phyloP scores from a whole-genome alignment of 805 yeast species.

The Ascoidea tarda region DNA sequence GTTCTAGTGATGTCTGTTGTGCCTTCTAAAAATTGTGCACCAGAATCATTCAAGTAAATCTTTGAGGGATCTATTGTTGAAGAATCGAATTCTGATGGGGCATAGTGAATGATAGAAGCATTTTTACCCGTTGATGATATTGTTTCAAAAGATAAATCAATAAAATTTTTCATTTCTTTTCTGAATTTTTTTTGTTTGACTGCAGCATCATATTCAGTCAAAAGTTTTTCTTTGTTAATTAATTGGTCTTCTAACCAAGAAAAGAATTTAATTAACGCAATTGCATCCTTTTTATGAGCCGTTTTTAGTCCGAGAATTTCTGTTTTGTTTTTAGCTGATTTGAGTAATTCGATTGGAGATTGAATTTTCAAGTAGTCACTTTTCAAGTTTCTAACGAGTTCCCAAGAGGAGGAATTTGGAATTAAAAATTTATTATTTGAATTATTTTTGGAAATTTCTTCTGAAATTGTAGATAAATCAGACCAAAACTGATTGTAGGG shows the following conservation, averaged over 20 bases:
- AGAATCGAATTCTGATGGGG: constrained; percentile 46
- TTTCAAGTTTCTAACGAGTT: constrained; percentile 34
- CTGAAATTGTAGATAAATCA: constrained; percentile 23
- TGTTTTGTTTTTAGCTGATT: constrained; percentile 58
- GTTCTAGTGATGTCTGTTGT: constrained; percentile 96
- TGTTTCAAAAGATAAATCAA: constrained; percentile 62
- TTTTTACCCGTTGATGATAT: constrained; percentile 68
- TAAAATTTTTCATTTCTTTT: constrained; percentile 36
- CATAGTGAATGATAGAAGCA: constrained; percentile 63
- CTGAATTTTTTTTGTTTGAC: constrained; percentile 43
- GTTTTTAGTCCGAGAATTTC: constrained; percentile 59
- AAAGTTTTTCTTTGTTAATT: constrained; percentile 20
- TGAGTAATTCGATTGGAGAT: constrained; percentile 53
- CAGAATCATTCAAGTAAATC: constrained; percentile 74
- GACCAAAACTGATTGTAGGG: constrained; percentile 46
- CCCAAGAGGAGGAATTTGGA: constrained; percentile 56
- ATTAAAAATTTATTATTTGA: constrained; percentile 26
- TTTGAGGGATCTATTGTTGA: constrained; percentile 50
- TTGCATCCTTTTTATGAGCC: constrained; percentile 79
- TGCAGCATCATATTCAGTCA: constrained; percentile 57
- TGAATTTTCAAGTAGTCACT: constrained; percentile 25
- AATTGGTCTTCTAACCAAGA: constrained; percentile 72
- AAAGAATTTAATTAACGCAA: constrained; percentile 57
- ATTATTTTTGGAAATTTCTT: constrained; percentile 13
- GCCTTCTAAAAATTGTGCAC: constrained; percentile 86